Conservation (phyloP, 768 basidiomycete genomes). For the Lentinula guzmanii region DNA sequence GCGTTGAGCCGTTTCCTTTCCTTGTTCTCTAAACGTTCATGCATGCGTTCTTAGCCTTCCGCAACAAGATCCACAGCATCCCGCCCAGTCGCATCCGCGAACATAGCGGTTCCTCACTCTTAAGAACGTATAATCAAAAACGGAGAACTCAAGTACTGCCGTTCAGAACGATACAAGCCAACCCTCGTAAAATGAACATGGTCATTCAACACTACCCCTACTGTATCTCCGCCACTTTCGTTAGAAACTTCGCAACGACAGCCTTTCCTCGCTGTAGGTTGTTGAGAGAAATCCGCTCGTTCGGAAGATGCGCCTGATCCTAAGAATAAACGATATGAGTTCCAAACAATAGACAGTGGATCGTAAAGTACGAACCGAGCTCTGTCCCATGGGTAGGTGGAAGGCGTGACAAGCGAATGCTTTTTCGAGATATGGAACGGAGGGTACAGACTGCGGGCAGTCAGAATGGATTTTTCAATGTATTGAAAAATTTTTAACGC, state of each 20-base stretch:
- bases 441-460: slow-evolving; percentile 74
- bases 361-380: slow-evolving; percentile 48
- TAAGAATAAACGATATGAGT: slow-evolving; percentile 17
- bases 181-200: not conserved
- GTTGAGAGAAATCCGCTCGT: slow-evolving; percentile 83
- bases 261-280: slow-evolving; percentile 77
- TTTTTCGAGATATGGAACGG: slow-evolving; percentile 90
- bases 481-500: slow-evolving; percentile 21
- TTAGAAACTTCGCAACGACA: slow-evolving; percentile 70
- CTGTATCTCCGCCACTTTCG: slow-evolving; percentile 33
- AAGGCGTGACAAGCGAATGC: slow-evolving; percentile 84
- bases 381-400: slow-evolving; percentile 93
- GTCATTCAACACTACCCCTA: not conserved
- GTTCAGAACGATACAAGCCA: not conserved
- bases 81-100: no score
- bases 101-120: no score
- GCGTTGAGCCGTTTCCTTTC: no score
- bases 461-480: slow-evolving; percentile 1
- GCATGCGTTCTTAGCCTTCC: no score
- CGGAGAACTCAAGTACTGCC: not conserved
- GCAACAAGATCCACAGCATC: no score
- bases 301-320: slow-evolving; percentile 91
- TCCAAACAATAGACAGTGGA: not conserved
- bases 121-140: no score
- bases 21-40: no score